Evolutionary conservation across 345 rosid genomes (phyloP).

Genomic region (Rhodamnia rubescens): DNA sequence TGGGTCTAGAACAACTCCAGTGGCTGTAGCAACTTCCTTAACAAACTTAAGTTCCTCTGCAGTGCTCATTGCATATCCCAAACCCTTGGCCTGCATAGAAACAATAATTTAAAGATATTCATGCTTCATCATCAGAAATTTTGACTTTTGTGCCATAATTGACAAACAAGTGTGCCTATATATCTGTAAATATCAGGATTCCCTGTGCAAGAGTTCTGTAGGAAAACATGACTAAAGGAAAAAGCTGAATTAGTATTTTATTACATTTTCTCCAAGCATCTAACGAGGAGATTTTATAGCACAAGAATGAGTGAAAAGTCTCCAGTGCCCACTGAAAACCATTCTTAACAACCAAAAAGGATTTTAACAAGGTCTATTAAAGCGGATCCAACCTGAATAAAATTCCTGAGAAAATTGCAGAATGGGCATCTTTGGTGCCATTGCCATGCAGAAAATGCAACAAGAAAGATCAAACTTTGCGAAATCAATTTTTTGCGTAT

Average conservation of each 20-base stretch:
- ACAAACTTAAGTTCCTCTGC: constrained; percentile 73
- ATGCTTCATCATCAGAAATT: not conserved
- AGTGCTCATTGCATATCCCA: constrained; percentile 79
- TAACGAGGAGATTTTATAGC: not conserved
- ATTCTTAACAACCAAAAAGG: not conserved
- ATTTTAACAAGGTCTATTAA: not conserved
- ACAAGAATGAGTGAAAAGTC: not conserved
- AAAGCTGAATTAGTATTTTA: not conserved
- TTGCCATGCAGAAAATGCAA: not conserved
- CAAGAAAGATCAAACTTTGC: not conserved
- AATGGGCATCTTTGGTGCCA: not conserved
- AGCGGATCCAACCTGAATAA: not conserved
- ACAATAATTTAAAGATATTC: not conserved
- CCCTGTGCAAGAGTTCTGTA: not conserved
- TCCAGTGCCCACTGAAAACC: not conserved
- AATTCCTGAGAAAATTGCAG: not conserved
- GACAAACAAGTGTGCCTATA: not conserved
- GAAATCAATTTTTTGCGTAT: not conserved
- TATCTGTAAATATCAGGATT: not conserved
- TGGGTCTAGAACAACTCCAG: constrained; percentile 79
- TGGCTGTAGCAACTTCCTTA: constrained; percentile 63
- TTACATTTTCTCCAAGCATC: not conserved
- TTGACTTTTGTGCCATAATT: not conserved
- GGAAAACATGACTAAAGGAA: not conserved
- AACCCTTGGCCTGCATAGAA: constrained; percentile 61